A percentile compares a stretch with the other conserved stretches of the same genome.
phyloP scores from a whole-genome alignment of 2,329 filamentous ascomycete species.

The Aspergillus sp. region DNA sequence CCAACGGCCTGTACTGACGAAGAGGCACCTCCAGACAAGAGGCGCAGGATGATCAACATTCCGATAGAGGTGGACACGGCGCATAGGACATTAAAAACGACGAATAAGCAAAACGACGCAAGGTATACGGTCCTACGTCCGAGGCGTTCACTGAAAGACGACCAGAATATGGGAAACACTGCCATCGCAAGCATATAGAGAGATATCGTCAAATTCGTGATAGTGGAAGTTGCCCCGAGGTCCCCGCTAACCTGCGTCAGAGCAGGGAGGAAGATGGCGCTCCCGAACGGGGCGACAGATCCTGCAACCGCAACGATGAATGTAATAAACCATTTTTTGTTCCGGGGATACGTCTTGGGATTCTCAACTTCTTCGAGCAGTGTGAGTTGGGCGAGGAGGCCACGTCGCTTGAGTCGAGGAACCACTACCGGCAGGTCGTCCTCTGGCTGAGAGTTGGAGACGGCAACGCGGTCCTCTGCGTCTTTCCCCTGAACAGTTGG shows the following conservation, averaged over 20 bases:
- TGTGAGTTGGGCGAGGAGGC: constrained; percentile 71
- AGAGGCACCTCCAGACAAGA: constrained; percentile 74
- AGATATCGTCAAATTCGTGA: constrained; percentile 76
- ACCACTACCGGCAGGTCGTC: constrained; percentile 51
- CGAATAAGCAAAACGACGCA: constrained; percentile 72
- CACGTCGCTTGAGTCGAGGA: constrained; percentile 64
- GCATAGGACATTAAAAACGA: constrained; percentile 70
- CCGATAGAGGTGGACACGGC: constrained; percentile 71
- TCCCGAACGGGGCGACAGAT: constrained; percentile 79
- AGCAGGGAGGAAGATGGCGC: constrained; percentile 79
- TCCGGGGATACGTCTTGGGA: constrained; percentile 72
- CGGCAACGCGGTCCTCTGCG: constrained; percentile 24
- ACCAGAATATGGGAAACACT: constrained; percentile 88
- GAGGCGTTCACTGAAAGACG: constrained; percentile 72
- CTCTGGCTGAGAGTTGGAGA: constrained; percentile 27
- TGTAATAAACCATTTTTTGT: constrained; percentile 85
- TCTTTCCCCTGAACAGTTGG: constrained; percentile 25
- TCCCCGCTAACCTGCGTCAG: constrained; percentile 67
- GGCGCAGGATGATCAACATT: constrained; percentile 78
- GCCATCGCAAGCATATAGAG: constrained; percentile 83
- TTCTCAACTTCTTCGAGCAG: constrained; percentile 79
- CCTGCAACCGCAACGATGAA: constrained; percentile 76
- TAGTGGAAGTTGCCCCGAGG: constrained; percentile 65
- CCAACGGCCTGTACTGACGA: constrained; percentile 83
- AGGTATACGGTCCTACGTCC: constrained; percentile 81